Conservation (phyloP, 768 basidiomycete genomes). For the Termitomyces sp. region DNA sequence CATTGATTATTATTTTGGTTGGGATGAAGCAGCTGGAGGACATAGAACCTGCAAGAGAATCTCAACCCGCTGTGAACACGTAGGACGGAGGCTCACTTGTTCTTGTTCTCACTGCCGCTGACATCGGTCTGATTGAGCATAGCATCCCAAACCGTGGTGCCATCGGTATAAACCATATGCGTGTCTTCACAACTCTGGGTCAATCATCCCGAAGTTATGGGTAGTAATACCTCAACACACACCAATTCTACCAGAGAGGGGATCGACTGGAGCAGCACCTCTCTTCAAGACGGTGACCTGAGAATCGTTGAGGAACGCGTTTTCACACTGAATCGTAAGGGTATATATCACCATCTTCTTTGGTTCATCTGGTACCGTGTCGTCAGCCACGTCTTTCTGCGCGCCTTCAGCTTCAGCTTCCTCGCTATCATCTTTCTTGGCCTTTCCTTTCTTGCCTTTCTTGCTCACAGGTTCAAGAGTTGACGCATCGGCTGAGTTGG, state of each 20-base stretch:
- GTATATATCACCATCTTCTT: slow-evolving; percentile 37
- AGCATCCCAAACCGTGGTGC: slow-evolving; percentile 44
- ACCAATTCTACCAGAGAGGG: slow-evolving; percentile 38
- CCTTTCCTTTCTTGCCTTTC: slow-evolving; percentile 21
- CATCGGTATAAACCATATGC: slow-evolving; percentile 42
- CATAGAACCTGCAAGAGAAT: slow-evolving; percentile 41
- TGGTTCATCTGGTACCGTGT: slow-evolving; percentile 20
- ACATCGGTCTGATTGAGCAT: slow-evolving; percentile 60
- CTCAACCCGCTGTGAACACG: not conserved
- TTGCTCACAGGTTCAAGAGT: slow-evolving; percentile 23
- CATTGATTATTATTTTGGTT: slow-evolving; percentile 30
- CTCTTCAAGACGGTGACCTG: slow-evolving; percentile 40
- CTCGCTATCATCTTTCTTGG: slow-evolving; percentile 12
- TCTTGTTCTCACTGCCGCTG: slow-evolving; percentile 43
- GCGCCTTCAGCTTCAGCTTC: slow-evolving; percentile 16
- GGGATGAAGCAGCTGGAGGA: slow-evolving; percentile 50
- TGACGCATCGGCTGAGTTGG: slow-evolving; percentile 20
- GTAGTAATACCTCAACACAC: slow-evolving; percentile 18
- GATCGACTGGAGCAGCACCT: slow-evolving; percentile 52
- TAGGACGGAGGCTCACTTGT: slow-evolving; percentile 32
- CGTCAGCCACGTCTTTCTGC: slow-evolving; percentile 15
- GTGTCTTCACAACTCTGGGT: slow-evolving; percentile 27
- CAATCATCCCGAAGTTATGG: not conserved
- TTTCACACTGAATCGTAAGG: not conserved
- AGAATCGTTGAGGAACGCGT: slow-evolving; percentile 1